A percentile compares a stretch with the other conserved stretches of the same genome.
Evolutionary conservation across 1,284 basidiomycete species (phyloP).

Genomic region (Anthracocystis setariae): DNA sequence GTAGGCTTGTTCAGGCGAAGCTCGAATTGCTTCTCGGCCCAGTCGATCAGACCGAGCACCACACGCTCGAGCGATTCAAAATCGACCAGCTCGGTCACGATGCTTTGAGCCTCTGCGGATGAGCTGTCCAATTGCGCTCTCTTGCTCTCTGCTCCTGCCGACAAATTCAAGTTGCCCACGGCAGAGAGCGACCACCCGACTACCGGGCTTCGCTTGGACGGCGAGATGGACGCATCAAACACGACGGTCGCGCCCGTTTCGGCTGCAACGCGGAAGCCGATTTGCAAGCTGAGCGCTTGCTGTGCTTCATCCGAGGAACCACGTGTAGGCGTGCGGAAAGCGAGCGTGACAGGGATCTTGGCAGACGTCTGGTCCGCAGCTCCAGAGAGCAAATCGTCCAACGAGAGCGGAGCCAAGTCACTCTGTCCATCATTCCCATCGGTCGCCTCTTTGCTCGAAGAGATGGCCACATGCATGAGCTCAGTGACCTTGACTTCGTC

Average conservation of each 20-base stretch:
- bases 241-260: conserved; percentile 11
- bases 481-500: conserved; percentile 47
- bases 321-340: conserved; percentile 28
- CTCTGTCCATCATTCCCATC: background rate
- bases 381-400: conserved; percentile 33
- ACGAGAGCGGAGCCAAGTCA: conserved; percentile 7
- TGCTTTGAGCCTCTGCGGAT: conserved; percentile 18
- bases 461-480: conserved; percentile 37
- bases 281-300: conserved; percentile 24
- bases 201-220: conserved; percentile 10
- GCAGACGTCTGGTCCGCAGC: background rate
- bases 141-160: background rate
- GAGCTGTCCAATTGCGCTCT: conserved; percentile 16
- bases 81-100: conserved; percentile 17
- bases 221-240: conserved; percentile 30
- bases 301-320: conserved; percentile 17
- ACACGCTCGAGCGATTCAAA: conserved; percentile 37
- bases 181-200: conserved; percentile 30
- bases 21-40: conserved; percentile 30
- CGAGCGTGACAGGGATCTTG: conserved; percentile 36
- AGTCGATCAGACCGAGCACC: conserved; percentile 20
- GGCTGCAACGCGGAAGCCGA: conserved; percentile 22
- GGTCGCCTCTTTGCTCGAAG: conserved; percentile 11
- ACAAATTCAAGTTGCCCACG: conserved; percentile 3
- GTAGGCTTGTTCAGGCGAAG: conserved; percentile 20